phyloP scores from a whole-genome alignment of 306 rosid species.

The Vigna radiata region DNA sequence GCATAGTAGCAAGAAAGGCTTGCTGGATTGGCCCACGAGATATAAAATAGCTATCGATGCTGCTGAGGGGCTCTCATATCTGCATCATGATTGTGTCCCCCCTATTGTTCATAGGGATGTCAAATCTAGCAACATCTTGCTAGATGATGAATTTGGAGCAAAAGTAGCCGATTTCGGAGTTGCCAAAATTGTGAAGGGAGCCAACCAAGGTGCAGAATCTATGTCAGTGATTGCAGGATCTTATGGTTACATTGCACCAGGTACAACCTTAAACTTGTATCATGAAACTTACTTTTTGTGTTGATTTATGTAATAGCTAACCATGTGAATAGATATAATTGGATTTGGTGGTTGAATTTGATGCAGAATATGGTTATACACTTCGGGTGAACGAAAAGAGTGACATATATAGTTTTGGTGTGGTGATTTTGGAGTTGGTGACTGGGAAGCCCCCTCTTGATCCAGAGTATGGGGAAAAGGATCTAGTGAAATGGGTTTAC shows the following conservation, averaged over 20 bases:
- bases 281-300: neutral
- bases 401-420: constrained; percentile 83
- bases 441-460: constrained; percentile 72
- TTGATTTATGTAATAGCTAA: constrained; percentile 7
- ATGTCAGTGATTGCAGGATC: constrained; percentile 89
- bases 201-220: constrained; percentile 56
- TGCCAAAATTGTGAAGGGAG: constrained; percentile 59
- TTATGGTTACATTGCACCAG: constrained; percentile 94
- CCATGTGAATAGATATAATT: constrained; percentile 1
- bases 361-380: constrained; percentile 82
- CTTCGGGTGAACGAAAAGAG: constrained; percentile 86
- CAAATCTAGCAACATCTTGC: constrained; percentile 76
- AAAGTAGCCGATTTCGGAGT: constrained; percentile 88
- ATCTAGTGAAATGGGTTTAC: constrained; percentile 70
- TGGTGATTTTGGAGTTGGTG: constrained; percentile 77
- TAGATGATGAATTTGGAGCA: constrained; percentile 77
- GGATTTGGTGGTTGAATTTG: constrained; percentile 10
- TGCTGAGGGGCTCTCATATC: constrained; percentile 84
- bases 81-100: constrained; percentile 85
- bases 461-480: constrained; percentile 67
- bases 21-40: constrained; percentile 78
- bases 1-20: constrained; percentile 54
- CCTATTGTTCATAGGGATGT: constrained; percentile 84
- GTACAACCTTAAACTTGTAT: constrained; percentile 42
- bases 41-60: constrained; percentile 76